A percentile compares a stretch with the other conserved stretches of the same genome.
Conservation (phyloP, 805 yeast genomes). For the Cyberlindnera euphorbiae region DNA sequence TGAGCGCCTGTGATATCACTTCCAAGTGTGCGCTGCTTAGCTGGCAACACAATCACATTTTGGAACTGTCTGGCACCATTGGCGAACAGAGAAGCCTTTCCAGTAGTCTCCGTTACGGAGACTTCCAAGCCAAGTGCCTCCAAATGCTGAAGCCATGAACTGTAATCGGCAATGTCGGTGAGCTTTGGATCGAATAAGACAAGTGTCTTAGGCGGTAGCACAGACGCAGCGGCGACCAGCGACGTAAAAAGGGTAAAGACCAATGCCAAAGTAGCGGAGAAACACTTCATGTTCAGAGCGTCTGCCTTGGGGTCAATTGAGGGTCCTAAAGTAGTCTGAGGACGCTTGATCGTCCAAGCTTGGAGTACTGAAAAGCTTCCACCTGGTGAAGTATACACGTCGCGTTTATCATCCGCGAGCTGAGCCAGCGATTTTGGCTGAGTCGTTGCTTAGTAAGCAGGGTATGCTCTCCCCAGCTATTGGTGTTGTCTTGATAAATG, state of each 20-base stretch:
- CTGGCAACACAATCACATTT: conserved; percentile 56
- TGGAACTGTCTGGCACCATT: conserved; percentile 46
- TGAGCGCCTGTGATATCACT: conserved; percentile 38
- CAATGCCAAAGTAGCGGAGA: no score
- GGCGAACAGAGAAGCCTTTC: conserved; percentile 29
- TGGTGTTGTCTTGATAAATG: no score
- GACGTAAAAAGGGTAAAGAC: conserved; percentile 3
- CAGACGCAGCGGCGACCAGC: conserved; percentile 10
- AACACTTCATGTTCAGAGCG: no score
- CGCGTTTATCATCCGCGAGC: no score
- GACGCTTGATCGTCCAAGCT: no score
- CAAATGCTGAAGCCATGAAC: conserved; percentile 8
- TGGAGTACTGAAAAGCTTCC: no score
- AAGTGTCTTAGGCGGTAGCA: conserved; percentile 13
- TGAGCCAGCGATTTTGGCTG: no score
- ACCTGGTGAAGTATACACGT: no score
- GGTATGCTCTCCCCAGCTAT: no score
- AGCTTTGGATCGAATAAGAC: conserved; percentile 25
- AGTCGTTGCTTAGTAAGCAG: no score
- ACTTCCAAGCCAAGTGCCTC: conserved; percentile 32
- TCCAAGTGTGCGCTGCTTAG: conserved; percentile 42
- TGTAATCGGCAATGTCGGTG: conserved; percentile 8
- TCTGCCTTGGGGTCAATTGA: no score
- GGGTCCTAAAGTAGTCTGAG: no score
- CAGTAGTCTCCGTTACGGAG: conserved; percentile 21